Conservation (phyloP, 768 basidiomycete species). For the Pulveroboletus sp. region DNA sequence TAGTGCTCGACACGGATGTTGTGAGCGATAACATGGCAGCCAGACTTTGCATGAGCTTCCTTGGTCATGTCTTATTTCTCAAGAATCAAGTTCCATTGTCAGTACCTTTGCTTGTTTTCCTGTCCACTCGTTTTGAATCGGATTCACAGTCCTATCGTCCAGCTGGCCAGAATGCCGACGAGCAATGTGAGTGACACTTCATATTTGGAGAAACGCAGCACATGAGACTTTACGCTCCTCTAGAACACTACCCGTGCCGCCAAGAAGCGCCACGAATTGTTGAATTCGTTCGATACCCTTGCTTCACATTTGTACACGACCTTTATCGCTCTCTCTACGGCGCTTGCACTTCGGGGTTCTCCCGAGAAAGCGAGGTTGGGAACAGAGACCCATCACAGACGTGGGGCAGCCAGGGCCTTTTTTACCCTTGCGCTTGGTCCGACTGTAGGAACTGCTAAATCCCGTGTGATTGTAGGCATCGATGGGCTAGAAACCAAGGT, state of each 20-base stretch:
- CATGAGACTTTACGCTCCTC: too few species aligned
- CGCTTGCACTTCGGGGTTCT: conserved; percentile 43
- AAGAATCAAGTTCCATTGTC: conserved; percentile 81
- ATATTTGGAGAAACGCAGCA: too few species aligned
- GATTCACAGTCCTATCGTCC: conserved; percentile 57
- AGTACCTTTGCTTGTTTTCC: conserved; percentile 28
- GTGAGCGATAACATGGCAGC: conserved; percentile 63
- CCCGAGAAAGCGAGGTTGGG: neutral
- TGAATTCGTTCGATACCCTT: conserved; percentile 67
- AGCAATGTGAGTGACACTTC: conserved; percentile 35
- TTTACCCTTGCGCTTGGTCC: conserved; percentile 68
- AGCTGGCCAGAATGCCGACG: conserved; percentile 54
- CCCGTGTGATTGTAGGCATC: conserved; percentile 59
- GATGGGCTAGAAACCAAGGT: conserved; percentile 57
- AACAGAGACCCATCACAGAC: neutral
- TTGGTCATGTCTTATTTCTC: conserved; percentile 72
- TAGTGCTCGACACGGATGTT: conserved; percentile 46
- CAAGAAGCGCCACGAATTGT: conserved; percentile 60
- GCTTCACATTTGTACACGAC: conserved; percentile 73
- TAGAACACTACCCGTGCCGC: conserved; percentile 47
- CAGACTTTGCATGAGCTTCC: conserved; percentile 55
- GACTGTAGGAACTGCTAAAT: conserved; percentile 56
- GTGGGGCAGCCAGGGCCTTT: conserved; percentile 38
- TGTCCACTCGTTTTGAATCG: neutral
- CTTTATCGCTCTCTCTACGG: conserved; percentile 68